phyloP scores from a whole-genome alignment of 257 asterid genomes.

The Solanum virginianum region DNA sequence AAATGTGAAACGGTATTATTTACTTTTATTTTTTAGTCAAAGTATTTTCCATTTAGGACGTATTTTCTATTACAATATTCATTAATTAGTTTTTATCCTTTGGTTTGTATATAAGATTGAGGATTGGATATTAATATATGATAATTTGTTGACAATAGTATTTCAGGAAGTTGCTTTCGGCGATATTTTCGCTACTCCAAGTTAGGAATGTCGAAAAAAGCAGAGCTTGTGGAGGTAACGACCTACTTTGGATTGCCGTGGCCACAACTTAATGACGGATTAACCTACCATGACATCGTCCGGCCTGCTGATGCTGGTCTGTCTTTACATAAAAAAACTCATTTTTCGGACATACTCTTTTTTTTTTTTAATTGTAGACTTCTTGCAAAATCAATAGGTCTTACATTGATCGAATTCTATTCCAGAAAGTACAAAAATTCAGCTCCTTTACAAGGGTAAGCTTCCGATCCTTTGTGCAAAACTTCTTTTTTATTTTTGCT shows the following conservation, averaged over 20 bases:
- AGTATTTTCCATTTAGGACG: not conserved
- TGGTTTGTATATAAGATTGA: not conserved
- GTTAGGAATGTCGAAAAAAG: slow-evolving; percentile 1
- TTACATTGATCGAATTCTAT: slow-evolving; percentile 61
- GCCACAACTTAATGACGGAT: slow-evolving; percentile 74
- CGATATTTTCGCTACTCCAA: not conserved
- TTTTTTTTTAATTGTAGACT: not conserved
- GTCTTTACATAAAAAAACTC: not conserved
- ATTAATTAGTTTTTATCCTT: not conserved
- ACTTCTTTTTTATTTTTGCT: not conserved
- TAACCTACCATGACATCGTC: slow-evolving; percentile 49
- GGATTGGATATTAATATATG: not conserved
- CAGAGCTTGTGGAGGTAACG: not conserved
- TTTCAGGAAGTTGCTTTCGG: not conserved
- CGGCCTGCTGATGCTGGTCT: slow-evolving; percentile 49
- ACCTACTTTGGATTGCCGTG: slow-evolving; percentile 54
- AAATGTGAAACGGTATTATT: not conserved
- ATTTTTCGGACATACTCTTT: not conserved
- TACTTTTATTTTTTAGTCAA: not conserved
- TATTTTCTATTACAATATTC: not conserved
- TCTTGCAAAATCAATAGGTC: slow-evolving; percentile 24
- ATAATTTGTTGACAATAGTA: not conserved
- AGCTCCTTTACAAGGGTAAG: slow-evolving; percentile 77
- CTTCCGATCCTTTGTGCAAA: not conserved
- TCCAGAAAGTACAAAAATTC: slow-evolving; percentile 53